Conservation (phyloP, 805 yeast species). For the Ogataea parapolymorpha region DNA sequence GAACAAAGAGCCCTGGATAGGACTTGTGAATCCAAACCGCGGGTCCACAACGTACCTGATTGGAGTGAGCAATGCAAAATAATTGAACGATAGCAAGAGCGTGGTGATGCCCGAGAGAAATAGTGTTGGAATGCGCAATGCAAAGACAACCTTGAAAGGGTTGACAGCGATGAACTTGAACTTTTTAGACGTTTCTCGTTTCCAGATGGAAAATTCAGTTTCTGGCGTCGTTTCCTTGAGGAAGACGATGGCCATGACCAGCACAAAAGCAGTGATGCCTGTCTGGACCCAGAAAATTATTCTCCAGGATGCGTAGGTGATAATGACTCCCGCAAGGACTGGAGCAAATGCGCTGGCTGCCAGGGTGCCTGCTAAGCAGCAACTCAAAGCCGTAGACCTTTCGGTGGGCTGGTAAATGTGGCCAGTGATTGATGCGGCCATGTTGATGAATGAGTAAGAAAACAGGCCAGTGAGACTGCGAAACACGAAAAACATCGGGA, state of each 20-base stretch:
- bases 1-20: slow-evolving; percentile 48
- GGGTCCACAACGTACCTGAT: slow-evolving; percentile 53
- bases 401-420: slow-evolving; percentile 47
- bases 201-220: slow-evolving; percentile 28
- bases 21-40: slow-evolving; percentile 43
- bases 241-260: slow-evolving; percentile 34
- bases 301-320: slow-evolving; percentile 49
- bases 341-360: slow-evolving; percentile 51
- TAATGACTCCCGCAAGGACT: slow-evolving; percentile 47
- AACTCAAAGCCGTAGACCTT: slow-evolving; percentile 46
- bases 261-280: slow-evolving; percentile 38
- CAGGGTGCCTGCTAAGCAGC: slow-evolving; percentile 46
- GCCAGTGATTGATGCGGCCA: slow-evolving; percentile 46
- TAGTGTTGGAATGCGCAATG: slow-evolving; percentile 41
- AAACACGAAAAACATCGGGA: slow-evolving; percentile 51
- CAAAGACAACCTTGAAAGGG: slow-evolving; percentile 40
- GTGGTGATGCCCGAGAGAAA: slow-evolving; percentile 39
- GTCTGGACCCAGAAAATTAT: slow-evolving; percentile 46
- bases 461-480: slow-evolving; percentile 45
- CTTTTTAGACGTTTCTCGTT: slow-evolving; percentile 29
- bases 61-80: slow-evolving; percentile 50
- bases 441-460: slow-evolving; percentile 50
- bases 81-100: slow-evolving; percentile 40
- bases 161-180: slow-evolving; percentile 40
- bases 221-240: slow-evolving; percentile 43